A percentile compares a stretch with the other conserved stretches of the same genome.
Evolutionary conservation across 257 asterid genomes (phyloP).

Genomic region (Nicotiana obtusifolia): DNA sequence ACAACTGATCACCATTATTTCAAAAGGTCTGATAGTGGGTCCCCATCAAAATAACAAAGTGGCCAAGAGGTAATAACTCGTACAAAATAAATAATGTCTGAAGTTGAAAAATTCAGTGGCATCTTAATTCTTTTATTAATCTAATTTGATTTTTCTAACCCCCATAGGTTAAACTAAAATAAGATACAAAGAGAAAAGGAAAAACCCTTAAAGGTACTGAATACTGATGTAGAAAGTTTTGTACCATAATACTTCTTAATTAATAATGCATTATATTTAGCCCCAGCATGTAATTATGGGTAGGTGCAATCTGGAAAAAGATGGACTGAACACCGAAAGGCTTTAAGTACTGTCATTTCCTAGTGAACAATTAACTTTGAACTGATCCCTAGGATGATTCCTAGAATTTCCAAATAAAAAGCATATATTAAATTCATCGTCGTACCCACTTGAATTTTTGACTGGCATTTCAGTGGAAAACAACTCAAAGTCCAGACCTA

Average conservation of each 20-base stretch:
- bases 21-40: no score
- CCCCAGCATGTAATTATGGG: not conserved
- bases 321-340: not conserved
- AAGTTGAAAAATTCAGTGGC: no score
- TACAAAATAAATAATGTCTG: no score
- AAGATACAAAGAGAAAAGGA: no score
- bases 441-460: conserved; percentile 12
- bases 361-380: not conserved
- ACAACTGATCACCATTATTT: no score
- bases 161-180: no score
- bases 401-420: not conserved
- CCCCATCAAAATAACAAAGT: no score
- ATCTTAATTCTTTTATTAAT: no score
- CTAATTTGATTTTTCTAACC: no score
- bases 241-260: not conserved
- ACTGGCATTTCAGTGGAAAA: conserved; percentile 26
- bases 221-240: not conserved
- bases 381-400: conserved; percentile 8
- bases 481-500: conserved; percentile 15
- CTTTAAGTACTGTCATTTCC: not conserved
- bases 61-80: no score
- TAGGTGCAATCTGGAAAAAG: not conserved
- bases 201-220: not conserved
- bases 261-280: not conserved
- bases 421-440: not conserved